Conservation (phyloP, 805 yeast genomes). For the Maudiozyma saulgeensis region DNA sequence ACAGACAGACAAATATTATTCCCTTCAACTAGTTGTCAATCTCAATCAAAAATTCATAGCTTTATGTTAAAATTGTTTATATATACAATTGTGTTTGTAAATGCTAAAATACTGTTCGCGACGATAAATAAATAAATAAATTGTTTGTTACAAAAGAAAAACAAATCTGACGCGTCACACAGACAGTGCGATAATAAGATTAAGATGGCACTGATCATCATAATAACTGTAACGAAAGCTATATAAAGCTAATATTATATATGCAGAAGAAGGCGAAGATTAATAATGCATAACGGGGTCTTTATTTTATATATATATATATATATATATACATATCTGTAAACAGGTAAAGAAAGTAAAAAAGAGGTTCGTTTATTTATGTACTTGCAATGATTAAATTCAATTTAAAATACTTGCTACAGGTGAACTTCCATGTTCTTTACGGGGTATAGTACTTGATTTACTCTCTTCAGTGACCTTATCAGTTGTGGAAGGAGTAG, state of each 20-base stretch:
- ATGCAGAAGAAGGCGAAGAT: not conserved
- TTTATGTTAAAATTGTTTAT: not conserved
- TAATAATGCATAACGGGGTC: not conserved
- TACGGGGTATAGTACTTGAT: not conserved
- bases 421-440: not conserved
- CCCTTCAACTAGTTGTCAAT: no score
- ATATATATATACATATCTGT: not conserved
- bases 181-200: not conserved
- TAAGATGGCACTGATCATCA: not conserved
- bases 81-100: not conserved
- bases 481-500: not conserved
- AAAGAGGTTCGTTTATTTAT: not conserved
- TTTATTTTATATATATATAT: not conserved
- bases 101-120: not conserved
- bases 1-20: no score
- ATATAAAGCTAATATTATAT: no score
- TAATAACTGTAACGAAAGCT: no score
- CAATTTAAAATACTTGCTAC: not conserved
- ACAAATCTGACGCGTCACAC: slow-evolving; percentile 1
- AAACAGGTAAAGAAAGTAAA: no score
- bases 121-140: not conserved
- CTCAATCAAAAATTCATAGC: not conserved
- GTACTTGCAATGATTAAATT: not conserved
- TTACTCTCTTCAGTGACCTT: not conserved
- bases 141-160: not conserved